Evolutionary conservation across 805 yeast genomes (phyloP).

Genomic region (Vanderwaltozyma tropicalis): DNA sequence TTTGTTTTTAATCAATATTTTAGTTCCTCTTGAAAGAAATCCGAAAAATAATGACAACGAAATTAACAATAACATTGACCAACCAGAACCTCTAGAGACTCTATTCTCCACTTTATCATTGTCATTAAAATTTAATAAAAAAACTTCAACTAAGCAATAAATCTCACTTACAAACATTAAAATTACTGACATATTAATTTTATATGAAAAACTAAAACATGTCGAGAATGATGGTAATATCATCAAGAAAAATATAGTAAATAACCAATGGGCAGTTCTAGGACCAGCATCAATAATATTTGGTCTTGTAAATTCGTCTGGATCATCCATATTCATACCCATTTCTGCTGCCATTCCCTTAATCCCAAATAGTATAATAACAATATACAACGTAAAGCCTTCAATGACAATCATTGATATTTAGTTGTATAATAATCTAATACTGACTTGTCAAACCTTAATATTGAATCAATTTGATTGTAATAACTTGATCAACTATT

Average conservation of each 20-base stretch:
- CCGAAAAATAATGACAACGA: constrained; percentile 42
- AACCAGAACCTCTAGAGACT: constrained; percentile 58
- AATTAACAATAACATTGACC: constrained; percentile 42
- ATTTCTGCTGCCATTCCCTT: neutral
- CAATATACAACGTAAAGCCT: no score
- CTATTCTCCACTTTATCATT: constrained; percentile 54
- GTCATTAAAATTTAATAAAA: constrained; percentile 54
- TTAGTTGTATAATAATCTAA: no score
- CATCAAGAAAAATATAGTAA: constrained; percentile 37
- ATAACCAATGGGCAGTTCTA: constrained; percentile 57
- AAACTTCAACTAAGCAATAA: constrained; percentile 47
- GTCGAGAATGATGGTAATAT: constrained; percentile 49
- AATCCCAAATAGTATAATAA: neutral
- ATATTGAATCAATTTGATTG: no score
- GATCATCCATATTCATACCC: constrained; percentile 27
- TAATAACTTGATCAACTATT: no score
- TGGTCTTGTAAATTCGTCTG: constrained; percentile 28
- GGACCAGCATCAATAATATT: constrained; percentile 37
- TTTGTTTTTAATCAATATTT: constrained; percentile 30
- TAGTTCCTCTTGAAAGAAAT: constrained; percentile 43
- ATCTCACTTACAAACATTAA: constrained; percentile 38
- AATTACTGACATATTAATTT: constrained; percentile 34
- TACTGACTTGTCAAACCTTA: no score
- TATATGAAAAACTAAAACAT: constrained; percentile 44
- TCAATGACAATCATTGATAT: no score